phyloP scores from a whole-genome alignment of 768 basidiomycete species.

The Pulveroboletus sp. region DNA sequence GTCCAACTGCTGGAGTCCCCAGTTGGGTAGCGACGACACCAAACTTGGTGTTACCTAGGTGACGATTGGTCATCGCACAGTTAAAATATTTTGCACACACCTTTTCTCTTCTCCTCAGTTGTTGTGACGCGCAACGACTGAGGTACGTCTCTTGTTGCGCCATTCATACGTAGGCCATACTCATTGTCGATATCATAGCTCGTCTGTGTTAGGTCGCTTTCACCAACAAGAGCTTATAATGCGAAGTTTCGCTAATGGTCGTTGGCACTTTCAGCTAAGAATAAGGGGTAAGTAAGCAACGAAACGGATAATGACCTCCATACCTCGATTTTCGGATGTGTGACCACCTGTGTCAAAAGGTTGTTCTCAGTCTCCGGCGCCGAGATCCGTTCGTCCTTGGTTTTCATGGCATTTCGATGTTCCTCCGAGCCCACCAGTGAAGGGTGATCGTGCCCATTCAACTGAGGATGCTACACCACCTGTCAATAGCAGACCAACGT shows the following conservation, averaged over 20 bases:
- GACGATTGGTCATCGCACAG: no score
- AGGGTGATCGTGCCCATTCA: conserved; percentile 41
- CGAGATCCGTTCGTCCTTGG: conserved; percentile 42
- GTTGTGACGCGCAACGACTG: no score
- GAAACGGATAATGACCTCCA: conserved; percentile 4
- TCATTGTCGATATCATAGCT: no score
- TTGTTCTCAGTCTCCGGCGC: conserved; percentile 48
- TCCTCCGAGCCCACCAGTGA: conserved; percentile 41
- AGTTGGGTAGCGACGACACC: no score
- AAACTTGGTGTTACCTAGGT: no score
- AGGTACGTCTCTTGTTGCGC: no score
- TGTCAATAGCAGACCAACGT: conserved; percentile 34
- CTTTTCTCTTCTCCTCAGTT: no score
- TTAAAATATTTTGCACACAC: no score
- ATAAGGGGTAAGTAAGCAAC: not conserved
- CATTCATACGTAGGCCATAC: no score
- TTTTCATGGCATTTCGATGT: conserved; percentile 23
- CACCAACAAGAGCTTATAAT: conserved; percentile 59
- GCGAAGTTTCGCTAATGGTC: conserved; percentile 42
- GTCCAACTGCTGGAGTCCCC: no score
- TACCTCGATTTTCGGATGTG: conserved; percentile 46
- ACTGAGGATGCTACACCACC: conserved; percentile 38
- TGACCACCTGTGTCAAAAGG: conserved; percentile 44
- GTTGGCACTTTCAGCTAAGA: conserved; percentile 42
- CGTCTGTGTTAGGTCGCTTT: no score